Conservation (phyloP, 495 filamentous ascomycete species). For the Aspergillus sparsus region DNA sequence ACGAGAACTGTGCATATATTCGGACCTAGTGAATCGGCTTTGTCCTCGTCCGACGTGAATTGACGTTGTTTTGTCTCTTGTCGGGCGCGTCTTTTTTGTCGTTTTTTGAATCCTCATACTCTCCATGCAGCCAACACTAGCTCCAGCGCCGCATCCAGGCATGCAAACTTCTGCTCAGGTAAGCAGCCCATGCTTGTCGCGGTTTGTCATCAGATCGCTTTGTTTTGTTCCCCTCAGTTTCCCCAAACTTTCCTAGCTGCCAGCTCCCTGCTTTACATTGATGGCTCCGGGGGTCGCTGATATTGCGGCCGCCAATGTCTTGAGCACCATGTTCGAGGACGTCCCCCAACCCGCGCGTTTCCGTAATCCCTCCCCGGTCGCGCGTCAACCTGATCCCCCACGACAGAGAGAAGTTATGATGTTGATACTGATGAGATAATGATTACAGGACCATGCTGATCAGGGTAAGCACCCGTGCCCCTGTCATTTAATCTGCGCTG, state of each 20-base stretch:
- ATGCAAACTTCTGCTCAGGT: conserved; percentile 59
- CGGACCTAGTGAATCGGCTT: conserved; percentile 1
- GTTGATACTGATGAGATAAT: conserved; percentile 14
- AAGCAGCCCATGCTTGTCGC: conserved; percentile 43
- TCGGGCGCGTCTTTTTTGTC: conserved; percentile 25
- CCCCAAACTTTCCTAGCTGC: conserved; percentile 24
- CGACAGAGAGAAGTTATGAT: conserved; percentile 1
- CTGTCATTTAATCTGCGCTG: neutral
- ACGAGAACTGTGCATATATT: conserved; percentile 14
- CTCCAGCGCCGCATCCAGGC: conserved; percentile 58
- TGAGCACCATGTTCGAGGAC: conserved; percentile 10
- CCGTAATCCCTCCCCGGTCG: conserved; percentile 13
- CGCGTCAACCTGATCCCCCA: conserved; percentile 6
- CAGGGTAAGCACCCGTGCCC: conserved; percentile 46
- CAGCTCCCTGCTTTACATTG: conserved; percentile 9
- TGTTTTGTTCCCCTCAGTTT: conserved; percentile 23
- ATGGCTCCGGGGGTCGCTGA: conserved; percentile 5
- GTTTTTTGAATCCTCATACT: conserved; percentile 18
- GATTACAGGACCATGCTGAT: conserved; percentile 51
- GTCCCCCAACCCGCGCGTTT: conserved; percentile 9
- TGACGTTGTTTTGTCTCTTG: conserved; percentile 17
- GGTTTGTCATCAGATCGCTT: conserved; percentile 50
- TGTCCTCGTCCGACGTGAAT: conserved; percentile 18
- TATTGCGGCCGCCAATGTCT: conserved; percentile 15
- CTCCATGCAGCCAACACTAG: conserved; percentile 58